Conservation (phyloP, 1,284 basidiomycete genomes). For the Vanrija sp. region DNA sequence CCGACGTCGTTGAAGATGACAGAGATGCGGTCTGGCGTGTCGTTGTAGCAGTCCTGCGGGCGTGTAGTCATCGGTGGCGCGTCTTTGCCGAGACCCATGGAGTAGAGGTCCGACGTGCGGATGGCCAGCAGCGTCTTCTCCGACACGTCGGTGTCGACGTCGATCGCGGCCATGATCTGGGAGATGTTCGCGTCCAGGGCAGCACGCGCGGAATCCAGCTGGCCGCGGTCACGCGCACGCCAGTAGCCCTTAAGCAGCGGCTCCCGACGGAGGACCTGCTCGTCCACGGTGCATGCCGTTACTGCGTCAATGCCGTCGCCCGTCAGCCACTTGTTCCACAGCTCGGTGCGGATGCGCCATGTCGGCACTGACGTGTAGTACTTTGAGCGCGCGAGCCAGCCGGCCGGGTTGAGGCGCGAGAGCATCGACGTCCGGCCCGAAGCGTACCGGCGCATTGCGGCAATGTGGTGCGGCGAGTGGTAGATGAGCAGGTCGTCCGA, state of each 20-base stretch:
- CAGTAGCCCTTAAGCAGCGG: conserved; percentile 7
- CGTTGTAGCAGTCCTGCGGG: conserved; percentile 13
- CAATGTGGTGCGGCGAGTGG: conserved; percentile 1
- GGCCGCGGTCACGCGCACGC: conserved; percentile 9
- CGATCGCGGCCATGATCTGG: conserved; percentile 10
- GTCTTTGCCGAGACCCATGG: conserved; percentile 12
- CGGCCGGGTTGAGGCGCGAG: neutral
- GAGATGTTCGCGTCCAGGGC: conserved; percentile 6
- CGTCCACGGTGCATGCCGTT: conserved; percentile 10
- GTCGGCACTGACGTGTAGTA: conserved; percentile 5
- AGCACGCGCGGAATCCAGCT: neutral
- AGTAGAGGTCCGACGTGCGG: conserved; percentile 12
- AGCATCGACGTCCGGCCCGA: neutral
- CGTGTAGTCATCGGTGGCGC: conserved; percentile 5
- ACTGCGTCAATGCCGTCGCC: conserved; percentile 8
- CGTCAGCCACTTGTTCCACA: conserved; percentile 10
- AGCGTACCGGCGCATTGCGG: conserved; percentile 3
- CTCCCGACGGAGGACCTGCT: conserved; percentile 11
- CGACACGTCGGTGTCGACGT: conserved; percentile 10
- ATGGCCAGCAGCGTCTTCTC: conserved; percentile 10
- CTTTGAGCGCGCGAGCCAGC: neutral
- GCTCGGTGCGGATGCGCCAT: conserved; percentile 8
- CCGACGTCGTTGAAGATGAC: conserved; percentile 14
- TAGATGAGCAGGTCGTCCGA: conserved; percentile 6
- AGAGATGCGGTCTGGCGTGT: conserved; percentile 9